phyloP scores from a whole-genome alignment of 495 filamentous ascomycete species.

The Lasiosphaeria miniovina region DNA sequence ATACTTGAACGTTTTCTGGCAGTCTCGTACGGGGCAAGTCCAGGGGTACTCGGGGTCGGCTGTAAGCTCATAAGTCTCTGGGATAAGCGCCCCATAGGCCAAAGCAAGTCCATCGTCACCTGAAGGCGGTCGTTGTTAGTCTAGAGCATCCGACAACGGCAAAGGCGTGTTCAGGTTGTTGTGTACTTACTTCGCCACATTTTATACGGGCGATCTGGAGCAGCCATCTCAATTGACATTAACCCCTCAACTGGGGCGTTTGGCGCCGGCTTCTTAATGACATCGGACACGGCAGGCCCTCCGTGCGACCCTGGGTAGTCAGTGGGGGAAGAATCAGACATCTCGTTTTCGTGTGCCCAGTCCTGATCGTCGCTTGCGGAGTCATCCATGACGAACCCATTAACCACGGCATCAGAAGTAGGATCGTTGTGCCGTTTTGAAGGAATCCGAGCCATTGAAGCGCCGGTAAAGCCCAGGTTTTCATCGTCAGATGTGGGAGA shows the following conservation, averaged over 20 bases:
- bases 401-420: too few relatives aligned
- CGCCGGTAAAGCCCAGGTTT: too few relatives aligned
- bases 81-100: conserved; percentile 21
- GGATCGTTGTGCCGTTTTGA: too few relatives aligned
- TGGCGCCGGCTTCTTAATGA: background rate
- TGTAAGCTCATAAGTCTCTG: conserved; percentile 20
- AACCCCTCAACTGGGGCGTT: background rate
- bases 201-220: conserved; percentile 24
- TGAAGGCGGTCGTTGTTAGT: background rate
- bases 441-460: too few relatives aligned
- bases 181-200: conserved; percentile 18
- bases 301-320: conserved; percentile 6
- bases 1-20: conserved; percentile 9
- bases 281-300: background rate
- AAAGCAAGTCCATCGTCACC: background rate
- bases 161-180: background rate
- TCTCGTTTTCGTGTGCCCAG: background rate
- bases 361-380: background rate
- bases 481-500: too few relatives aligned
- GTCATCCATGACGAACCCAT: too few relatives aligned
- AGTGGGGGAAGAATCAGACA: background rate
- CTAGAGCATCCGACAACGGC: background rate
- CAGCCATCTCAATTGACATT: conserved; percentile 17
- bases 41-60: conserved; percentile 13
- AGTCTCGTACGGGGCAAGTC: conserved; percentile 22